Conservation (phyloP, 148 eudicot genomes). For the Cornus kousa region DNA sequence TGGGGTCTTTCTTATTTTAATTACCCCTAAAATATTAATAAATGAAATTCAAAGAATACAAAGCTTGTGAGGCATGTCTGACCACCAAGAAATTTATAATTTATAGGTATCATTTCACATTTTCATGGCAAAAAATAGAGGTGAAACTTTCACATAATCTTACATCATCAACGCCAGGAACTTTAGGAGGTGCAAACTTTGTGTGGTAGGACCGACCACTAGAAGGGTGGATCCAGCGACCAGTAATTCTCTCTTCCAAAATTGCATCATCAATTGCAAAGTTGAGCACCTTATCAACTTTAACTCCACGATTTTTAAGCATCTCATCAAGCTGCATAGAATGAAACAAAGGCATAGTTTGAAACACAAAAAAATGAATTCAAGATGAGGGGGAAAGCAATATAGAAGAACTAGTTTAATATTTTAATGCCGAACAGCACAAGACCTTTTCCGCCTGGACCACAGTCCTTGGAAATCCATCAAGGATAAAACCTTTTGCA, state of each 20-base stretch:
- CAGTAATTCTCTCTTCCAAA: conserved; percentile 95
- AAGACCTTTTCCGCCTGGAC: conserved; percentile 83
- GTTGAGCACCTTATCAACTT: conserved; percentile 85
- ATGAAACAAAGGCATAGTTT: neutral
- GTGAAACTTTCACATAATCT: conserved; percentile 13
- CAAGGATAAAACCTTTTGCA: conserved; percentile 92
- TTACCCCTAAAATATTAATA: neutral
- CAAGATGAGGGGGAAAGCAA: neutral
- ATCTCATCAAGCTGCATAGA: conserved; percentile 86
- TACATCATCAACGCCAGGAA: conserved; percentile 85
- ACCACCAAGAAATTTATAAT: too few species aligned
- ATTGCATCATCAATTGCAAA: conserved; percentile 90
- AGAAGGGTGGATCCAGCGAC: conserved; percentile 91
- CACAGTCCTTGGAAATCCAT: conserved; percentile 95
- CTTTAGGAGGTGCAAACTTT: conserved; percentile 92
- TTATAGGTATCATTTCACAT: neutral
- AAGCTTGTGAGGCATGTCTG: too few species aligned
- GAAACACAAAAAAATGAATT: neutral
- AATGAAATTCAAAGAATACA: too few species aligned
- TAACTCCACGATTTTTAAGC: conserved; percentile 78
- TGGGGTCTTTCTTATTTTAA: neutral
- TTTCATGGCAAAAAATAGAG: neutral
- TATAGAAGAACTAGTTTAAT: neutral
- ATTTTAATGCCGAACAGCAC: neutral
- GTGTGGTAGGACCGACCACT: conserved; percentile 95